Evolutionary conservation across 495 filamentous ascomycete species (phyloP).

Genomic region (Aspergillus campestris): DNA sequence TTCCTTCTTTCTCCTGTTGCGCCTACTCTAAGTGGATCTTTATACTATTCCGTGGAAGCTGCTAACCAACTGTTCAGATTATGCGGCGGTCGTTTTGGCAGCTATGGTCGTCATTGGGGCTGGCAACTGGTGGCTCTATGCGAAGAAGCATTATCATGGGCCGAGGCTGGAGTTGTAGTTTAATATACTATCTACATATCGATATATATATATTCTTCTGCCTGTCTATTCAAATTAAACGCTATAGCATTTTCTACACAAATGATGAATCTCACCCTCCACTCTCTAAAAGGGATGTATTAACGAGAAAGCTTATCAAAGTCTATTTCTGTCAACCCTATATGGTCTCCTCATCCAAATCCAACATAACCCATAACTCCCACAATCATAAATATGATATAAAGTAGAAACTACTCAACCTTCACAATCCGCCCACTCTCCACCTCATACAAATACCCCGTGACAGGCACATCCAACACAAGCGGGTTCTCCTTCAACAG

Average conservation of each 20-base stretch:
- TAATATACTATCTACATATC: too few species aligned
- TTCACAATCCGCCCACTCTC: slow-evolving; percentile 62
- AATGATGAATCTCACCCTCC: too few species aligned
- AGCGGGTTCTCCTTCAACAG: slow-evolving; percentile 51
- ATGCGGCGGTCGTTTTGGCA: slow-evolving; percentile 21
- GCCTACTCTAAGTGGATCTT: slow-evolving; percentile 10
- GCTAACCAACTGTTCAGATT: slow-evolving; percentile 12
- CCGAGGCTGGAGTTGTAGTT: slow-evolving; percentile 15
- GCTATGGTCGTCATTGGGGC: slow-evolving; percentile 19
- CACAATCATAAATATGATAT: too few species aligned
- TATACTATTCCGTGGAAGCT: neutral
- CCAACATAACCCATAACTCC: too few species aligned
- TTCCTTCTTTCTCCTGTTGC: slow-evolving; percentile 8
- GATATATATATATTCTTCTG: too few species aligned
- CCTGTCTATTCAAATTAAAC: too few species aligned
- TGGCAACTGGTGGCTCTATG: slow-evolving; percentile 22
- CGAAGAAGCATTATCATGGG: slow-evolving; percentile 21
- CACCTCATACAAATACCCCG: slow-evolving; percentile 75
- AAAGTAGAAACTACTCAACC: slow-evolving; percentile 23
- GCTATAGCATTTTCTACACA: too few species aligned
- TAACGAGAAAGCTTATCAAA: too few species aligned
- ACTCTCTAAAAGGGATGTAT: too few species aligned
- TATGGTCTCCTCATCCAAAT: too few species aligned
- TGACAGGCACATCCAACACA: slow-evolving; percentile 52
- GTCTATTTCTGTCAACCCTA: too few species aligned